Conservation (phyloP, 768 basidiomycete genomes). For the Tricholomella constricta region DNA sequence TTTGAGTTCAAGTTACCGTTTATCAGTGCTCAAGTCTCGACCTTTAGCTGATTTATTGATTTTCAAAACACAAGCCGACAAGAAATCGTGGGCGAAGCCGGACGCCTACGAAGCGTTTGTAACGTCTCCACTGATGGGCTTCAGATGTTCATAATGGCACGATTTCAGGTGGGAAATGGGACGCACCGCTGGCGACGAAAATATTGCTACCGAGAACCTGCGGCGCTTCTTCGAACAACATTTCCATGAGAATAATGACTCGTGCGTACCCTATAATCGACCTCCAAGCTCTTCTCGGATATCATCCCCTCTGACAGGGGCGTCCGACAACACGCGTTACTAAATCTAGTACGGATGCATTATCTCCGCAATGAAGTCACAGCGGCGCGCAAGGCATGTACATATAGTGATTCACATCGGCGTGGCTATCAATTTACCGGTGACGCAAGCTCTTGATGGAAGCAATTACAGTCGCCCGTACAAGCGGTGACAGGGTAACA, state of each 20-base stretch:
- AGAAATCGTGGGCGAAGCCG: slow-evolving; percentile 63
- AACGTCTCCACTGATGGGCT: background rate
- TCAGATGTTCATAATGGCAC: slow-evolving; percentile 1
- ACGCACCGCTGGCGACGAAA: slow-evolving; percentile 67
- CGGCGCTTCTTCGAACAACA: slow-evolving; percentile 84
- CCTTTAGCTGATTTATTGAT: slow-evolving; percentile 49
- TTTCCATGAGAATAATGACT: slow-evolving; percentile 79
- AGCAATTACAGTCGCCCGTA: slow-evolving; percentile 77
- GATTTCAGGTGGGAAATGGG: slow-evolving; percentile 65
- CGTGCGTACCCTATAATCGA: slow-evolving; percentile 49
- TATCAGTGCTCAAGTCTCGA: background rate
- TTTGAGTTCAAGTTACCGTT: background rate
- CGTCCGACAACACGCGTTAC: slow-evolving; percentile 75
- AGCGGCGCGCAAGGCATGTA: slow-evolving; percentile 64
- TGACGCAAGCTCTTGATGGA: slow-evolving; percentile 63
- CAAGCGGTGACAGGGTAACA: slow-evolving; percentile 67
- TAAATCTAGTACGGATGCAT: slow-evolving; percentile 79
- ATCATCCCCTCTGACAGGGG: slow-evolving; percentile 46
- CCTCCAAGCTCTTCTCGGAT: background rate
- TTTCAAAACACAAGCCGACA: slow-evolving; percentile 66
- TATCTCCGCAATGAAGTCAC: slow-evolving; percentile 67
- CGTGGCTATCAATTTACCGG: background rate
- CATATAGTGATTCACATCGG: background rate
- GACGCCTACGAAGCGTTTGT: slow-evolving; percentile 62
- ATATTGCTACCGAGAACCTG: slow-evolving; percentile 67